These are phyloP conservation scores for Pleurotus tuber-regium DNA, from an alignment of 768 basidiomycete genomes.

Conservation along the genomic window DNA sequence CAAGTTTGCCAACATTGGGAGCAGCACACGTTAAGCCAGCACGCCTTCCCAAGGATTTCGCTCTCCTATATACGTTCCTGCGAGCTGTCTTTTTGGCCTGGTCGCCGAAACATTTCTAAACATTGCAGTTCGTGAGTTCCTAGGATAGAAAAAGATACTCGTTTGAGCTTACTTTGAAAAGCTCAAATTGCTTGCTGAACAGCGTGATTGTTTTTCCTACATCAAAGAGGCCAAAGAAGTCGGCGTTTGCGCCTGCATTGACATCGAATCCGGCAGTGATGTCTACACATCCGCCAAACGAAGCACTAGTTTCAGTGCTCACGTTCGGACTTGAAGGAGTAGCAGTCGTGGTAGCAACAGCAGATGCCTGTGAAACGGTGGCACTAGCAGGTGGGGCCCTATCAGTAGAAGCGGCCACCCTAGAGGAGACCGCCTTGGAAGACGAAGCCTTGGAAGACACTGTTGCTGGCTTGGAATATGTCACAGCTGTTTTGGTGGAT, in stretches of 20 bases:
- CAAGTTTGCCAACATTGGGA: neutral
- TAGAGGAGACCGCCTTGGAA: neutral
- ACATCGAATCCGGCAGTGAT: conserved; percentile 29
- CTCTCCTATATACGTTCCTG: neutral
- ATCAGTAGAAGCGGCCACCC: neutral
- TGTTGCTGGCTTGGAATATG: neutral
- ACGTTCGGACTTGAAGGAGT: neutral
- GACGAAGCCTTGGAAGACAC: neutral
- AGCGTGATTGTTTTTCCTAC: conserved; percentile 20
- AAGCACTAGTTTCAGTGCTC: neutral
- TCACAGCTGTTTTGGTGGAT: neutral
- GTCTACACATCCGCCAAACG: conserved; percentile 30
- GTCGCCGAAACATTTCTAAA: neutral
- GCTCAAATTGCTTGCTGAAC: conserved; percentile 29
- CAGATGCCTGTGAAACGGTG: neutral
- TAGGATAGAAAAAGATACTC: neutral
- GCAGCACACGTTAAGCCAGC: neutral
- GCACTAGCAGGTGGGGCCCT: neutral
- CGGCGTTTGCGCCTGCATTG: conserved; percentile 28
- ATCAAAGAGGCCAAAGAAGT: conserved; percentile 30
- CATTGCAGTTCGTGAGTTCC: neutral
- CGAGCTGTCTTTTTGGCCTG: neutral
- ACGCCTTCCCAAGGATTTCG: neutral
- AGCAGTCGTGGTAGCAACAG: neutral
- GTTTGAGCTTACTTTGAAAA: conserved; percentile 27